A percentile compares a stretch with the other conserved stretches of the same genome.
Evolutionary conservation across 2,329 filamentous ascomycete genomes (phyloP).

Genomic region (Alternaria triticina): DNA sequence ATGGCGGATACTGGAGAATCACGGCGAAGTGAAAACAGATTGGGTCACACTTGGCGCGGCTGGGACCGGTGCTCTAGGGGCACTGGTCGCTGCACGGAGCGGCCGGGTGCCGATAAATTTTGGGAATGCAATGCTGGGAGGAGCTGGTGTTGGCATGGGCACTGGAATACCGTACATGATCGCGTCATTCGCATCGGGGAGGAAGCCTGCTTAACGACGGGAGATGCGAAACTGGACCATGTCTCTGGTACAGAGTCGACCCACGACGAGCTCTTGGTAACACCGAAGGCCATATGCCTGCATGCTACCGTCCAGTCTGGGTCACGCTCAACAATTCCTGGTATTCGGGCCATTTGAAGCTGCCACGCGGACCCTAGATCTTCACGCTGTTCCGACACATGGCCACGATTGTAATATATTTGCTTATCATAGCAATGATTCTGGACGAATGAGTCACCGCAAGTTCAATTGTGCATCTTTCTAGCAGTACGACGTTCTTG

Average conservation of each 20-base stretch:
- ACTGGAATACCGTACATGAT: constrained; percentile 56
- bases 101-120: constrained; percentile 33
- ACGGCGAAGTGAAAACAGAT: constrained; percentile 61
- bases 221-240: not conserved
- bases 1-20: constrained; percentile 66
- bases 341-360: not conserved
- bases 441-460: not conserved
- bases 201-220: constrained; percentile 10
- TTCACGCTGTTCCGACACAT: not conserved
- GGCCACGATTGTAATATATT: not conserved
- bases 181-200: constrained; percentile 23
- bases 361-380: not conserved
- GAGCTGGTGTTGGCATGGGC: constrained; percentile 57
- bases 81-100: constrained; percentile 37
- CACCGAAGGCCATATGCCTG: not conserved
- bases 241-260: not conserved
- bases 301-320: not conserved
- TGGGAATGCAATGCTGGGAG: constrained; percentile 53
- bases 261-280: not conserved
- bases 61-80: constrained; percentile 44
- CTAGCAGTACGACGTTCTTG: not conserved
- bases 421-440: not conserved
- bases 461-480: not conserved
- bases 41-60: constrained; percentile 61
- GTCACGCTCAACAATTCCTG: not conserved